Evolutionary conservation across 2,329 filamentous ascomycete genomes (phyloP).

Genomic region (Fusarium illudens): DNA sequence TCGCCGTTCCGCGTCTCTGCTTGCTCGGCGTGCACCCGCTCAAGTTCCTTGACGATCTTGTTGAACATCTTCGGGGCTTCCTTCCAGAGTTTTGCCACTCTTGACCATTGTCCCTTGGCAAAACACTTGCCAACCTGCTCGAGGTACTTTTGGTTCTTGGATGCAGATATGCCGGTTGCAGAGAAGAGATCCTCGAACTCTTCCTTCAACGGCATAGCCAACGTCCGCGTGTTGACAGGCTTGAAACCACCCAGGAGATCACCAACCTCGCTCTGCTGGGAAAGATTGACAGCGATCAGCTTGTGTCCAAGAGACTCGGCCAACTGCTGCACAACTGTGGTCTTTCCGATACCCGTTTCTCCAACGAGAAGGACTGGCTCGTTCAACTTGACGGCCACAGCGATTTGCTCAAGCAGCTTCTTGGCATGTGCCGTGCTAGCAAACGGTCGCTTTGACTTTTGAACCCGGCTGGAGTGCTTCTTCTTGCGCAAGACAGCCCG

Average conservation of each 20-base stretch:
- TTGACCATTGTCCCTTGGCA: conserved; percentile 85
- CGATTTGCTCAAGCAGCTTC: conserved; percentile 86
- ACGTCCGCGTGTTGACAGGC: conserved; percentile 86
- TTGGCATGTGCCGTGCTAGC: conserved; percentile 88
- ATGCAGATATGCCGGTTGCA: conserved; percentile 82
- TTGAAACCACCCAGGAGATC: conserved; percentile 97
- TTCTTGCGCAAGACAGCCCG: conserved; percentile 70
- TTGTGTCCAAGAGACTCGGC: conserved; percentile 85
- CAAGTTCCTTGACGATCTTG: conserved; percentile 67
- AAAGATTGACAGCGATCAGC: conserved; percentile 92
- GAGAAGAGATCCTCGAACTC: conserved; percentile 92
- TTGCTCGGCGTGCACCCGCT: conserved; percentile 54
- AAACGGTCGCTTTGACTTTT: conserved; percentile 73
- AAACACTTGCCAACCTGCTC: conserved; percentile 82
- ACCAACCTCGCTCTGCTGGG: conserved; percentile 97
- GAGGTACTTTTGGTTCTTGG: conserved; percentile 88
- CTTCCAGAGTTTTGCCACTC: conserved; percentile 84
- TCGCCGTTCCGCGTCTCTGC: conserved; percentile 46
- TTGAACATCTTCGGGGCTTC: conserved; percentile 90
- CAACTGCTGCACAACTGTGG: conserved; percentile 92
- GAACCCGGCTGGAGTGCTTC: conserved; percentile 57
- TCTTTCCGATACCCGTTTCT: conserved; percentile 98
- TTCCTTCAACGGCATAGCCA: conserved; percentile 90
- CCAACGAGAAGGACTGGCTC: conserved; percentile 96
- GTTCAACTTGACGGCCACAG: conserved; percentile 80